These are phyloP conservation scores for Leishmania amazonensis DNA, from an alignment of 208 protist genomes.

Conservation along the genomic window DNA sequence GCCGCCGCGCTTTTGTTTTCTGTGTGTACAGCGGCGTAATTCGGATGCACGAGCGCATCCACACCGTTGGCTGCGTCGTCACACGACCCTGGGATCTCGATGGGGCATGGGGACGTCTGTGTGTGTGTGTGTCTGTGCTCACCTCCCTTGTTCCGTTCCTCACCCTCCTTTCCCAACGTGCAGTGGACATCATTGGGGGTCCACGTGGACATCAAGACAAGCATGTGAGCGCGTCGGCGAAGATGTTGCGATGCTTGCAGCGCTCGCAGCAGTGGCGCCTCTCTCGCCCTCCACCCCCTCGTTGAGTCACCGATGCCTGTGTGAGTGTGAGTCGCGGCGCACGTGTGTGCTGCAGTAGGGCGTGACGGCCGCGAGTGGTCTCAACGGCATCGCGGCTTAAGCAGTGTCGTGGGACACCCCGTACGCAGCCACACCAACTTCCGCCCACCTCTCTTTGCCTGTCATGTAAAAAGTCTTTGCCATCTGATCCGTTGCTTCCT, in stretches of 20 bases:
- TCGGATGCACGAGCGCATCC: no score
- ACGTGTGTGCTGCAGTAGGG: neutral
- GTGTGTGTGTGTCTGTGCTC: neutral
- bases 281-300: neutral
- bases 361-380: neutral
- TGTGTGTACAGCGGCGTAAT: no score
- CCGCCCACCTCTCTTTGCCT: neutral
- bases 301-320: neutral
- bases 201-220: neutral
- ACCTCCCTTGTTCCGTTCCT: neutral
- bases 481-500: neutral
- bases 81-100: neutral
- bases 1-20: no score
- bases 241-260: neutral
- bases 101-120: neutral
- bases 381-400: neutral
- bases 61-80: no score
- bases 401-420: neutral
- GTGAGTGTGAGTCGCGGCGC: neutral
- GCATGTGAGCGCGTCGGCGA: neutral
- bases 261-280: neutral
- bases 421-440: neutral
- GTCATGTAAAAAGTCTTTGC: neutral
- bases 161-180: neutral
- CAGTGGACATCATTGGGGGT: neutral